Conservation (phyloP, 129 eudicot genomes). For the Helianthus tuberosus region DNA sequence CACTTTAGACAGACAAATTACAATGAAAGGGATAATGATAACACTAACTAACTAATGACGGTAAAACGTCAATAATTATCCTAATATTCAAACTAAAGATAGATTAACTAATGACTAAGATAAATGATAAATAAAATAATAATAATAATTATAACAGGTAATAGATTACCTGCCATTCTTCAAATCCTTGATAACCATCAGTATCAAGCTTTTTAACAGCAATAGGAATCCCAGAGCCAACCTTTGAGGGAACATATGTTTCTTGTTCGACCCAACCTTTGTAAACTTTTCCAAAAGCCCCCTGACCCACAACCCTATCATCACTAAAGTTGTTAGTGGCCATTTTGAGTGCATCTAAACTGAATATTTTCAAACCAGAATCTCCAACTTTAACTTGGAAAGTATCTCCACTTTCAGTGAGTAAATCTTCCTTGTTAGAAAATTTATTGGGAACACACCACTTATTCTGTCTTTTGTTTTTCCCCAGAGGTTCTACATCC, state of each 20-base stretch:
- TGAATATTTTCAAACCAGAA: conserved; percentile 35
- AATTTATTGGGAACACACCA: neutral
- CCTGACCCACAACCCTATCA: conserved; percentile 30
- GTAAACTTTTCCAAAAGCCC: conserved; percentile 37
- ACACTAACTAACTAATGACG: no score
- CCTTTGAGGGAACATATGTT: conserved; percentile 24
- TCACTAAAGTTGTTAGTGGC: conserved; percentile 40
- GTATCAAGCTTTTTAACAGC: conserved; percentile 34
- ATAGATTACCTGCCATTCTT: conserved; percentile 43
- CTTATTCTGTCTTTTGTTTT: conserved; percentile 4
- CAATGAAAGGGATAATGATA: no score
- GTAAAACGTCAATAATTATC: no score
- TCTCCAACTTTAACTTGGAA: conserved; percentile 16
- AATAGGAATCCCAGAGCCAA: conserved; percentile 31
- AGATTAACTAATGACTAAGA: no score
- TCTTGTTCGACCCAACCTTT: conserved; percentile 37
- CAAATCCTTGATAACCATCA: conserved; percentile 20
- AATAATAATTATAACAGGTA: no score
- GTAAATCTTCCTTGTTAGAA: conserved; percentile 11
- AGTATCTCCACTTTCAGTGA: conserved; percentile 4
- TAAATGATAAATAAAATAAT: no score
- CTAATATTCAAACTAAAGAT: no score
- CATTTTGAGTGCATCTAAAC: conserved; percentile 33
- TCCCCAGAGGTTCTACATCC: conserved; percentile 9
- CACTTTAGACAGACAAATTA: no score